Conservation (phyloP, 116 monocot genomes). For the Dioscorea cayenensis region DNA sequence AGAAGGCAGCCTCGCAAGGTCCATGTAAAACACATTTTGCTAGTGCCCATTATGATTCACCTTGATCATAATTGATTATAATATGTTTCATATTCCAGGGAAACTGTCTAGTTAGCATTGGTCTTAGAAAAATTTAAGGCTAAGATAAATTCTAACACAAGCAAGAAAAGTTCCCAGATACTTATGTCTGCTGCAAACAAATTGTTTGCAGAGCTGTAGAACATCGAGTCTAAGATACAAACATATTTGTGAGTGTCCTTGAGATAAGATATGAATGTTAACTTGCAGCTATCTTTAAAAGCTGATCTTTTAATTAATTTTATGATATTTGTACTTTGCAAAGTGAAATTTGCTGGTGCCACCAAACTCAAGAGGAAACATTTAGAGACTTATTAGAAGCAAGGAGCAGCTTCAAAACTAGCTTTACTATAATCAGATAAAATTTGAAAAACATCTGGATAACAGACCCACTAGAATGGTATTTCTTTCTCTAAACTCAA, state of each 20-base stretch:
- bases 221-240: slow-evolving; percentile 63
- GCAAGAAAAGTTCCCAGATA: slow-evolving; percentile 64
- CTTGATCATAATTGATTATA: background rate
- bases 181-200: slow-evolving; percentile 49
- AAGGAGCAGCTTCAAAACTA: no score
- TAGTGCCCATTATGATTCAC: no score
- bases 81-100: slow-evolving; percentile 21
- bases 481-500: no score
- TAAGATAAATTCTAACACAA: slow-evolving; percentile 48
- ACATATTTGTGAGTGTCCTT: slow-evolving; percentile 59
- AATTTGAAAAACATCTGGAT: no score
- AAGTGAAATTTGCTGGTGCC: slow-evolving; percentile 31
- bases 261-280: background rate
- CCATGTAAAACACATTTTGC: no score
- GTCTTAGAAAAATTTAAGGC: slow-evolving; percentile 49
- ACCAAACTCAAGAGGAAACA: slow-evolving; percentile 73
- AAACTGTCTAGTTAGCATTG: slow-evolving; percentile 47
- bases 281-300: background rate
- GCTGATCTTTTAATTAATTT: background rate
- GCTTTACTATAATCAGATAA: no score
- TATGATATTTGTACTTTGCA: slow-evolving; percentile 17
- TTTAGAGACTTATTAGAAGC: slow-evolving; percentile 51
- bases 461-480: no score
- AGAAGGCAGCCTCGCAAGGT: no score
- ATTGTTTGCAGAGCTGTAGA: slow-evolving; percentile 37